phyloP scores from a whole-genome alignment of 192 early-diverging fungal genomes.

The Backusella westeae region DNA sequence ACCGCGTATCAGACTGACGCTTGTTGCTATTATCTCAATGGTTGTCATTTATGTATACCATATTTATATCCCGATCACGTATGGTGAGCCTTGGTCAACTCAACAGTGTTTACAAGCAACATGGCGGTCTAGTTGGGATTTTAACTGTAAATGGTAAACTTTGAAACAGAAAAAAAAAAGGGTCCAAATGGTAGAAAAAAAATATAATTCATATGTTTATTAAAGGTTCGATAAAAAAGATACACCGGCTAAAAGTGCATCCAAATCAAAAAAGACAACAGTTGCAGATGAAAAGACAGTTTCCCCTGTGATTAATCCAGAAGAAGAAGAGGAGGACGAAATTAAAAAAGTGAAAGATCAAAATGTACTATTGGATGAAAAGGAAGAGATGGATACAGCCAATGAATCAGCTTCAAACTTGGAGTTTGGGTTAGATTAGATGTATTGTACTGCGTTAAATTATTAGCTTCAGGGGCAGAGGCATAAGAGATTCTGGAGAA shows the following conservation, averaged over 20 bases:
- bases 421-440: constrained; percentile 1
- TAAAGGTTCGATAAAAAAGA: not conserved
- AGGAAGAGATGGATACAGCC: constrained; percentile 1
- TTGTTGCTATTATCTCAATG: constrained; percentile 47
- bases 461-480: not conserved
- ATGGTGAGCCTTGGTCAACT: constrained; percentile 80
- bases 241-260: not conserved
- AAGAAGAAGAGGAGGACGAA: not conserved
- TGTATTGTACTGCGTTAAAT: not conserved
- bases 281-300: not conserved
- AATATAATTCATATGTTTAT: not conserved
- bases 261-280: not conserved
- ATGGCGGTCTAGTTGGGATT: constrained; percentile 72
- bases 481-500: not conserved
- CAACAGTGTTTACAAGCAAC: constrained; percentile 75
- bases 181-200: not conserved
- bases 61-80: constrained; percentile 77
- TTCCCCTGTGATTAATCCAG: not conserved
- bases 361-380: not conserved
- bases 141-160: constrained; percentile 32
- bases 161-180: not conserved
- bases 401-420: not conserved
- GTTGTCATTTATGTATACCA: constrained; percentile 68
- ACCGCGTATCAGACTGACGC: constrained; percentile 46
- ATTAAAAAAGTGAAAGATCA: not conserved